Base-by-base conservation (phyloP, 768 basidiomycete genomes). In the Kwoniella dejecticola region DNA sequence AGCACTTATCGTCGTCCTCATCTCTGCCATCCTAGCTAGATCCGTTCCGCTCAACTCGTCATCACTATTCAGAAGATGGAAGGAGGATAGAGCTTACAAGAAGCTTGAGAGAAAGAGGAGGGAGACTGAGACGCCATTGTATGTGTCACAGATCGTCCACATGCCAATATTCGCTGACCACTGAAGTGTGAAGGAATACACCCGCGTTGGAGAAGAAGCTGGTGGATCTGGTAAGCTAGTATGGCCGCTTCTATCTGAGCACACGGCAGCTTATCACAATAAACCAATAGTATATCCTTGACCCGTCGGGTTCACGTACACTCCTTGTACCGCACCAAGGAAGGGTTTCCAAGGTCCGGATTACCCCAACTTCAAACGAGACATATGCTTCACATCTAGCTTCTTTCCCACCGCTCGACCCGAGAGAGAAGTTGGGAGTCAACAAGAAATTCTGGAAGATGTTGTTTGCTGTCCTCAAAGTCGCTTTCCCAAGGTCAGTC, bases 371-470 rank as follows among this genome's bases (percentile, higher is more conserved):
- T 0, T 79, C 85, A 0, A 71, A 78, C 6, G 77, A 81, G 12
- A 80, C 84, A 33, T 83, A 89, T 64, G 77, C 75, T 0, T 71
- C 79, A 0, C 85, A 90, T 70, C 83, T 82, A 2, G 79, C 77
- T 12, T 81, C 83, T 70, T 93, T 93, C 69, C 88, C 87, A 0
- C 84, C 83, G 4, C 80, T 87, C 3, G 77, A 83, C 0, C 70
- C 81, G 5, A 68, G 72, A n/a, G 64, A 65, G 54, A 67, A 76
- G 33, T 84, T 89, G 0, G 87, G 85, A 54, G 85, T 90, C 38
- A 87, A 91, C 72, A 80, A 82, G 47, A 79, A 83, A 0, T 92
- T 90, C 74, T 77, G 90, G 60, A 80, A 82, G 19, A 90, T 92
- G 71, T 85, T 95, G 10, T 79, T 84, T 15, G 85, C 89, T 1